phyloP scores from a whole-genome alignment of 106 monocot genomes.

The Narthecium ossifragum region DNA sequence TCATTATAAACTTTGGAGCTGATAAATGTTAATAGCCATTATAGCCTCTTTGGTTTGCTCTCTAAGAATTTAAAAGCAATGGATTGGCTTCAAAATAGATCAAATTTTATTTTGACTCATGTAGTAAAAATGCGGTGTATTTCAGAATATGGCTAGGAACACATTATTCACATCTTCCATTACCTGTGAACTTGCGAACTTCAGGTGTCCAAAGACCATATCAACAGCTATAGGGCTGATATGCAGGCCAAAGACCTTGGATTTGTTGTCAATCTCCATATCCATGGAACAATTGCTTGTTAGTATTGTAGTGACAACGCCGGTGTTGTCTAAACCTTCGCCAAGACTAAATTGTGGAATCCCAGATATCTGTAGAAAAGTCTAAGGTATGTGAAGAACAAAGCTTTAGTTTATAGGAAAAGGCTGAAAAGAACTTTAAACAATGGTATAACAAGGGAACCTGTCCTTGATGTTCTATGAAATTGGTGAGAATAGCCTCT shows the following conservation, averaged over 20 bases:
- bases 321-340: conserved; percentile 70
- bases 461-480: too few relatives aligned
- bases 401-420: neutral
- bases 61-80: too few relatives aligned
- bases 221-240: conserved; percentile 30
- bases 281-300: conserved; percentile 54
- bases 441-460: too few relatives aligned
- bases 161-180: too few relatives aligned
- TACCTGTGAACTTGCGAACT: conserved; percentile 52
- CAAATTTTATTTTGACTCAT: too few relatives aligned
- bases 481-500: neutral
- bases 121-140: too few relatives aligned
- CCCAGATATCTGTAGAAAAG: conserved; percentile 14
- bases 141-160: too few relatives aligned
- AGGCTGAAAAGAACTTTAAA: neutral
- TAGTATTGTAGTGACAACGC: conserved; percentile 56
- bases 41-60: too few relatives aligned
- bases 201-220: conserved; percentile 43
- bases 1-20: too few relatives aligned
- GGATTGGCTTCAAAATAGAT: too few relatives aligned
- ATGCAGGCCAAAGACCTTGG: conserved; percentile 53
- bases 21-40: too few relatives aligned
- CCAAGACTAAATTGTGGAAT: conserved; percentile 42
- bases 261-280: conserved; percentile 66
- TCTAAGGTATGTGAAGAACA: neutral